Conservation (phyloP, 306 rosid species). For the Hippophae rhamnoides region DNA sequence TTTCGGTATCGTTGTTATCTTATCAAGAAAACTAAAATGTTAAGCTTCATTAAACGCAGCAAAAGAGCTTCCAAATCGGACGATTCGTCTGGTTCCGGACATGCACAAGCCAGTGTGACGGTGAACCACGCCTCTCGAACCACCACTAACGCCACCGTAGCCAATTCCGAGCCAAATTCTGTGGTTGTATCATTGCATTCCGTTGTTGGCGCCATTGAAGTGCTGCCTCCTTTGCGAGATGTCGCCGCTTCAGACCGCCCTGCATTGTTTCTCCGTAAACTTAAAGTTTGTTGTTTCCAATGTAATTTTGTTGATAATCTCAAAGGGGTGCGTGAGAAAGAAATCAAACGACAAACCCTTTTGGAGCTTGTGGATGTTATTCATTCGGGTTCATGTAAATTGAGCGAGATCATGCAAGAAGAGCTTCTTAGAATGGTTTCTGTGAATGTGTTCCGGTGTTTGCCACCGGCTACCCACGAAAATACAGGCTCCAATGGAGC, state of each 20-base stretch:
- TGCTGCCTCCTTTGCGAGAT: constrained; percentile 42
- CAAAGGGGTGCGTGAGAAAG: constrained; percentile 31
- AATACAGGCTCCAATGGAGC: constrained; percentile 21
- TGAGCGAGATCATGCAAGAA: constrained; percentile 40
- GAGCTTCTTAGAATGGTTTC: constrained; percentile 57
- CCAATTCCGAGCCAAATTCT: constrained; percentile 19
- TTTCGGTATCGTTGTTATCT: not conserved
- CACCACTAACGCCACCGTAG: constrained; percentile 4
- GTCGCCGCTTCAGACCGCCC: constrained; percentile 36
- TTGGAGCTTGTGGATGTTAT: constrained; percentile 42
- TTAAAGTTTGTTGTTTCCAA: constrained; percentile 35
- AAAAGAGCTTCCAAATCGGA: constrained; percentile 30
- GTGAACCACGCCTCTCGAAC: constrained; percentile 54
- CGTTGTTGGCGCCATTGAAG: constrained; percentile 29
- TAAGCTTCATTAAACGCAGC: constrained; percentile 57
- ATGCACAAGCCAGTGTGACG: constrained; percentile 30
- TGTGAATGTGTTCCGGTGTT: constrained; percentile 53
- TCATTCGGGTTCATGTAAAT: constrained; percentile 36
- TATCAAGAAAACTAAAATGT: constrained; percentile 24
- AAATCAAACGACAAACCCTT: constrained; percentile 65
- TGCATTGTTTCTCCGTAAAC: constrained; percentile 36
- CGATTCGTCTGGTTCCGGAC: constrained; percentile 21
- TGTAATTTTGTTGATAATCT: constrained; percentile 43
- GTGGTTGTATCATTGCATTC: not conserved
- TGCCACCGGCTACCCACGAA: constrained; percentile 46